Conservation (phyloP, 2,329 filamentous ascomycete genomes). For the Clarireedia hainanense region DNA sequence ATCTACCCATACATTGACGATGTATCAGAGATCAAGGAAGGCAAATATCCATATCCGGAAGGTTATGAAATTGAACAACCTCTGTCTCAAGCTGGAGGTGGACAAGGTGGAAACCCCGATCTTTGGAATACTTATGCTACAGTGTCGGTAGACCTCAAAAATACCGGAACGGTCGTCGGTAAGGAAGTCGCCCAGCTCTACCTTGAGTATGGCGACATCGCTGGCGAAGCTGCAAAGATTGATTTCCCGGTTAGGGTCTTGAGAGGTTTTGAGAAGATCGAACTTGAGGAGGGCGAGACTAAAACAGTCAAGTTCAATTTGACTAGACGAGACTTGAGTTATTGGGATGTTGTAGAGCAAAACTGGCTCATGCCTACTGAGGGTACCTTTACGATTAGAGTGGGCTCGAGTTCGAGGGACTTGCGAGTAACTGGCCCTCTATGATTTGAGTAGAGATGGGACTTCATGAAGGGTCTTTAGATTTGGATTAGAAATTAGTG, state of each 20-base stretch:
- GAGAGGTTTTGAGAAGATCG: conserved; percentile 62
- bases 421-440: conserved; percentile 22
- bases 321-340: conserved; percentile 52
- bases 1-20: conserved; percentile 53
- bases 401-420: conserved; percentile 34
- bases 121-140: conserved; percentile 49
- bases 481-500: neutral
- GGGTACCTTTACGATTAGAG: conserved; percentile 34
- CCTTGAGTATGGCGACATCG: conserved; percentile 32
- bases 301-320: conserved; percentile 44
- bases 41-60: conserved; percentile 32
- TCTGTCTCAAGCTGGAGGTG: conserved; percentile 54
- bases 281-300: conserved; percentile 39
- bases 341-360: conserved; percentile 52
- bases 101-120: conserved; percentile 47
- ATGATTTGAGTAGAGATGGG: neutral
- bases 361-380: conserved; percentile 56
- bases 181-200: conserved; percentile 51
- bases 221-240: conserved; percentile 18
- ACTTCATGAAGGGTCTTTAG: neutral
- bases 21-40: conserved; percentile 31
- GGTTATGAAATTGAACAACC: conserved; percentile 40
- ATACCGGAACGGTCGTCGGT: conserved; percentile 46
- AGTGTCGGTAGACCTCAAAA: conserved; percentile 48
- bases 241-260: conserved; percentile 62